phyloP scores from a whole-genome alignment of 2,329 filamentous ascomycete species.

The Xylariaceae sp. region DNA sequence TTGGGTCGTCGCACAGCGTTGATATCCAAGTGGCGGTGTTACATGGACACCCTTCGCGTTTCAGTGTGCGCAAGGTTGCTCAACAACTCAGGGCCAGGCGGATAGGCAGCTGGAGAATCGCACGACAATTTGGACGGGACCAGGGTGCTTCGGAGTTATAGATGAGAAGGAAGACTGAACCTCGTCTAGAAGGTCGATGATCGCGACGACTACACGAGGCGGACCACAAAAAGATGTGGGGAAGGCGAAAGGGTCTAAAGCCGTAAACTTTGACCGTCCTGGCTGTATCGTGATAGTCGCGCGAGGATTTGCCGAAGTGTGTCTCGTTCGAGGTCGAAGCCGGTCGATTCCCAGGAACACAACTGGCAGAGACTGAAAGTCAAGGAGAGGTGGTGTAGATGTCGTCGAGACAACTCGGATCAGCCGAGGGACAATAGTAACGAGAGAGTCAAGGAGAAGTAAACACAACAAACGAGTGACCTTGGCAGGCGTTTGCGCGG shows the following conservation, averaged over 20 bases:
- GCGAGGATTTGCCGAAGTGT: background rate
- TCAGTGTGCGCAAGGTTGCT: constrained; percentile 31
- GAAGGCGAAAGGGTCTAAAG: constrained; percentile 5
- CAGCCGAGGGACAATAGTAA: constrained; percentile 16
- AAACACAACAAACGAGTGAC: constrained; percentile 13
- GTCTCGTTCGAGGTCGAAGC: background rate
- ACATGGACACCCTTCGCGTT: constrained; percentile 35
- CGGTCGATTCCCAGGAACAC: constrained; percentile 13
- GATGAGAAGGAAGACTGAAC: constrained; percentile 6
- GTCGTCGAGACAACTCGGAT: constrained; percentile 27
- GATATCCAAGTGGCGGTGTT: constrained; percentile 25
- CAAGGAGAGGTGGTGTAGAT: constrained; percentile 4
- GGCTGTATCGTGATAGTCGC: constrained; percentile 1
- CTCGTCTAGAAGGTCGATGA: constrained; percentile 32
- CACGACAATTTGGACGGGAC: constrained; percentile 20
- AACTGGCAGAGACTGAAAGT: constrained; percentile 10
- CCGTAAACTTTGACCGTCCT: constrained; percentile 8
- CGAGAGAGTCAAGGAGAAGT: constrained; percentile 24
- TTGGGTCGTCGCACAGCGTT: constrained; percentile 22
- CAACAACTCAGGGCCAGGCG: constrained; percentile 20
- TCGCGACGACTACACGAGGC: constrained; percentile 32
- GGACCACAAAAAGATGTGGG: constrained; percentile 23
- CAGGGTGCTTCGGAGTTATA: background rate
- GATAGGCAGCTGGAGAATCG: background rate
- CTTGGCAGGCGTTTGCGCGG: constrained; percentile 5